A percentile compares a stretch with the other conserved stretches of the same genome.
Conservation (phyloP, 2,329 filamentous ascomycete species). For the Pseudogymnoascus sp. region DNA sequence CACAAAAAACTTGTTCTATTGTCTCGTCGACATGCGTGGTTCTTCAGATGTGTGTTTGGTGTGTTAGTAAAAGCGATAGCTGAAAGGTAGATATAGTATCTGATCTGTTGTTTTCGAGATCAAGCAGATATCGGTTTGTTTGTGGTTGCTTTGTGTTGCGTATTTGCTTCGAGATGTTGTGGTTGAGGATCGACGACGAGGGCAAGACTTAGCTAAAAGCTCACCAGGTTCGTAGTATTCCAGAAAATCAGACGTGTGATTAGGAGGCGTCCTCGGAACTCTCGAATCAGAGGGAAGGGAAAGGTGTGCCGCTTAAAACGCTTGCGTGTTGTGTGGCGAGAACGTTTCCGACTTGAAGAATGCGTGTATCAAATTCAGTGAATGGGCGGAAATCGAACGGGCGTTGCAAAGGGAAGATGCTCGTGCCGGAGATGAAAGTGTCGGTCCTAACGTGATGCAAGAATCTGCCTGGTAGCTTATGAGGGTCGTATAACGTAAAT, state of each 20-base stretch:
- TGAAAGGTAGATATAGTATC: neutral
- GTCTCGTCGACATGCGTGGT: conserved; percentile 12
- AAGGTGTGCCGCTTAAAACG: neutral
- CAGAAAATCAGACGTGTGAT: neutral
- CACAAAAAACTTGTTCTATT: conserved; percentile 10
- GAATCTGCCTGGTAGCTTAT: neutral
- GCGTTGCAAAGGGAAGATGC: neutral
- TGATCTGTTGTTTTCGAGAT: neutral
- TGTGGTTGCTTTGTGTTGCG: neutral
- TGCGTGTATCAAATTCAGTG: neutral
- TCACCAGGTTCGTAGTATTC: conserved; percentile 10
- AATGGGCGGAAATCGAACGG: neutral
- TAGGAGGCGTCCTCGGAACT: neutral
- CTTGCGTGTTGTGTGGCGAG: neutral
- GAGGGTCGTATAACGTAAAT: neutral
- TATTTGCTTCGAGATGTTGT: conserved; percentile 8
- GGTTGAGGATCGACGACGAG: conserved; percentile 5
- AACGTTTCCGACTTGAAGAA: neutral
- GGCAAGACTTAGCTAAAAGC: conserved; percentile 17
- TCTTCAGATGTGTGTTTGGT: neutral
- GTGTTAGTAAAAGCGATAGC: neutral
- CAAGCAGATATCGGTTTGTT: conserved; percentile 1
- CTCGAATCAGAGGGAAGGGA: neutral
- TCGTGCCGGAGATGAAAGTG: neutral
- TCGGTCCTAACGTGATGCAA: neutral